Evolutionary conservation across 176 grass and related monocot species (phyloP).

Genomic region (Stipa capillata): DNA sequence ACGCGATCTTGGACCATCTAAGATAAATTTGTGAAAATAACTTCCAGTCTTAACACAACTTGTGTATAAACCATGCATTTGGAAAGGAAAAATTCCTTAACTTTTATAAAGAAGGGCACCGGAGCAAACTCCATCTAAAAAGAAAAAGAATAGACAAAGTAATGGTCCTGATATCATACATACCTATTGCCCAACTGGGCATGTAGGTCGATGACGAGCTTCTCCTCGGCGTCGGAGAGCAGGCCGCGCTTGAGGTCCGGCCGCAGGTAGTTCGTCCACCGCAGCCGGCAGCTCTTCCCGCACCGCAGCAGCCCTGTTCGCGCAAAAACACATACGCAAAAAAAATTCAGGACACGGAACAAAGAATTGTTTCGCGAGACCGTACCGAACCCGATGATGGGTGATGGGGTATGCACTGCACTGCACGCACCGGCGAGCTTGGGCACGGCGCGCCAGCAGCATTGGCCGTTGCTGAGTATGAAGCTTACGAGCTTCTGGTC

Average conservation of each 20-base stretch:
- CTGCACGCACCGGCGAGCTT: slow-evolving; percentile 63
- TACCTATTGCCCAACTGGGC: slow-evolving; percentile 61
- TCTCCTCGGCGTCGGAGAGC: slow-evolving; percentile 53
- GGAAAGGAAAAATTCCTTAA: no score
- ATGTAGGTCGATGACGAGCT: slow-evolving; percentile 48
- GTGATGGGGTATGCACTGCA: no score
- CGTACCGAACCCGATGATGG: no score
- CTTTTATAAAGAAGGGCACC: no score
- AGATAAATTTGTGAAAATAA: no score
- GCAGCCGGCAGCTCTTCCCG: slow-evolving; percentile 60
- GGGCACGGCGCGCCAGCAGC: slow-evolving; percentile 76
- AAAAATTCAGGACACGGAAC: not conserved
- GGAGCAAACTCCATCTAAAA: no score
- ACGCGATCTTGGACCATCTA: slow-evolving; percentile 77
- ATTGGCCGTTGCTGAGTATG: slow-evolving; percentile 57
- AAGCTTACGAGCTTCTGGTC: slow-evolving; percentile 70
- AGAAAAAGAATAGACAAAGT: no score
- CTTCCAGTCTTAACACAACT: no score
- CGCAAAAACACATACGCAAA: not conserved
- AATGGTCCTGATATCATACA: no score
- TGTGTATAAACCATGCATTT: no score
- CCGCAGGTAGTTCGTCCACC: slow-evolving; percentile 63
- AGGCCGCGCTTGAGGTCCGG: slow-evolving; percentile 51
- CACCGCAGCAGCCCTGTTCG: slow-evolving; percentile 52
- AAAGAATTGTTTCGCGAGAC: no score